Percentiles rank a stretch among this genome's conserved stretches.
Evolutionary conservation across 2,329 filamentous ascomycete genomes (phyloP).

Genomic region (Fusarium albidum): DNA sequence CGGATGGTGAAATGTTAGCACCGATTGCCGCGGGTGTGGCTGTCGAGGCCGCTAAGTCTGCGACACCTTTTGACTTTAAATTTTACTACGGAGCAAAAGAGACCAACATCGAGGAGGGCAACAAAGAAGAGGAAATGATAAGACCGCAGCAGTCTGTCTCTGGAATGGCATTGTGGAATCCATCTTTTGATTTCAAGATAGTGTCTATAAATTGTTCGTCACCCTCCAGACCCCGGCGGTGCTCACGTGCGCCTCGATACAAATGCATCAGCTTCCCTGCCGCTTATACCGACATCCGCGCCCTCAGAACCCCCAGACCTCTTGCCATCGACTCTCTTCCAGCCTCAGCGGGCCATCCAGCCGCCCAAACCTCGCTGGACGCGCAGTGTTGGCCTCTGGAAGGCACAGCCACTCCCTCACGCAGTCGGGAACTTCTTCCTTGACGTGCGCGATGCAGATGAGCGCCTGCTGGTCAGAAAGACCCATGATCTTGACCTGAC

Average conservation of each 20-base stretch:
- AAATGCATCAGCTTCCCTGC: neutral
- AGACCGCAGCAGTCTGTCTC: no score
- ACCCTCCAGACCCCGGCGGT: no score
- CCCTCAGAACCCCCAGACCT: constrained; percentile 65
- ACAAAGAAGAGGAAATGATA: no score
- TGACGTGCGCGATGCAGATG: constrained; percentile 90
- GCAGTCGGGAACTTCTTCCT: constrained; percentile 87
- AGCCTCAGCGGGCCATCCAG: constrained; percentile 68
- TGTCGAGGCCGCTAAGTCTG: neutral
- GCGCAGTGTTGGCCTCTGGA: constrained; percentile 74
- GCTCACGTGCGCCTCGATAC: neutral
- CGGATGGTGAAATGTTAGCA: constrained; percentile 18
- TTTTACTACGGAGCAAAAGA: no score
- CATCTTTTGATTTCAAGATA: neutral
- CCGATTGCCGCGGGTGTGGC: constrained; percentile 25
- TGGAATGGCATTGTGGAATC: neutral
- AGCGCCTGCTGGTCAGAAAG: constrained; percentile 78
- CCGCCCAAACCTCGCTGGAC: constrained; percentile 69
- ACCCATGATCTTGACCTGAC: constrained; percentile 63
- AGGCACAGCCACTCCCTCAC: constrained; percentile 87
- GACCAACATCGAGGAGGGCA: no score
- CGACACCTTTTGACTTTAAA: neutral
- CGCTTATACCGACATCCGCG: neutral
- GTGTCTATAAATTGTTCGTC: neutral
- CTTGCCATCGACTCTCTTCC: constrained; percentile 66